phyloP scores from a whole-genome alignment of 768 basidiomycete species.

The Ramaria rubella region DNA sequence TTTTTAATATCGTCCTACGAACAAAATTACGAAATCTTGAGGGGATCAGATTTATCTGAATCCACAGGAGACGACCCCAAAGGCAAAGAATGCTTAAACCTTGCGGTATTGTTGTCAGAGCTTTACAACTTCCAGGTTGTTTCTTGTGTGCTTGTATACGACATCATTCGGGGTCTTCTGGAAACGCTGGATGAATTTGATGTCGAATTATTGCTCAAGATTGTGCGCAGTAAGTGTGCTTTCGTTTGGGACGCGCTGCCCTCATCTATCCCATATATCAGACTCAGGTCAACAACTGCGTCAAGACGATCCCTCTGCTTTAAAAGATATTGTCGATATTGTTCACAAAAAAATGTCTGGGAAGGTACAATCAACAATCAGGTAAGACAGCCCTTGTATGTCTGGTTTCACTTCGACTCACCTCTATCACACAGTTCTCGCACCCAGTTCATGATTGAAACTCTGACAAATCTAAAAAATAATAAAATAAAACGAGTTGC shows the following conservation, averaged over 20 bases:
- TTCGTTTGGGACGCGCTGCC: conserved; percentile 11
- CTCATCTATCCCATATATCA: conserved; percentile 26
- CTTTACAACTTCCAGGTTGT: conserved; percentile 96
- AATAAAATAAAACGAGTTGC: conserved; percentile 68
- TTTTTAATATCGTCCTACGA: conserved; percentile 64
- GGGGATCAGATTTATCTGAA: conserved; percentile 8
- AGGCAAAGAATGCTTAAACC: conserved; percentile 86
- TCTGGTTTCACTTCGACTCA: not conserved
- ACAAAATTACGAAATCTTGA: conserved; percentile 37
- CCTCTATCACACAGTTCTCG: conserved; percentile 55
- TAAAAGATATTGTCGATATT: conserved; percentile 85
- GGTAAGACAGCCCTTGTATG: conserved; percentile 53
- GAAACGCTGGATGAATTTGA: conserved; percentile 63
- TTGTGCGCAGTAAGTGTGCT: conserved; percentile 62
- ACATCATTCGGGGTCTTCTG: conserved; percentile 74
- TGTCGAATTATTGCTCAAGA: conserved; percentile 82
- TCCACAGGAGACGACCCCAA: conserved; percentile 12
- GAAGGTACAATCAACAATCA: conserved; percentile 39
- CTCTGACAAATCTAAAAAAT: conserved; percentile 85
- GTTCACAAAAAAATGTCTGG: conserved; percentile 66
- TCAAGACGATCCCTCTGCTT: conserved; percentile 82
- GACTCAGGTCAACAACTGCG: conserved; percentile 90
- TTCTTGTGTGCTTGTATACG: conserved; percentile 83
- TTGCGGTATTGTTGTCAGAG: conserved; percentile 82
- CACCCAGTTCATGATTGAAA: conserved; percentile 93